Base-by-base conservation (phyloP, 1,284 basidiomycete species). In the Malassezia caprae region DNA sequence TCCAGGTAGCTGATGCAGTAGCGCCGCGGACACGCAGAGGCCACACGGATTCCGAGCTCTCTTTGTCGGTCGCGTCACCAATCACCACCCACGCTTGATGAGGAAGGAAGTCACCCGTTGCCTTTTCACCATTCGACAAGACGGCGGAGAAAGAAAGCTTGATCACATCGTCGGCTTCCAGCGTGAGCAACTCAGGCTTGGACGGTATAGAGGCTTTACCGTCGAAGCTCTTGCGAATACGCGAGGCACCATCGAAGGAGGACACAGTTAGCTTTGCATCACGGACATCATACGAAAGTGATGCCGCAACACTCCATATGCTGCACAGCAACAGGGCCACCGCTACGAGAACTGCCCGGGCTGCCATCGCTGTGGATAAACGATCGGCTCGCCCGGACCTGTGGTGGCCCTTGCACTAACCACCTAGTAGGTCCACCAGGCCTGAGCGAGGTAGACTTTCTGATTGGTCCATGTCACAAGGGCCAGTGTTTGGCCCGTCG, bases 61-160 rank as follows among this genome's bases (percentile, higher is more conserved):
- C 10, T 2, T 21, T 19, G 1, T 13, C 19, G 5, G 19, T 10
- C 5, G 21, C 32, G 27, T 51, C 46, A 11, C 31, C 17, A 3
- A 57, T 28, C 23, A 52, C 55, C 37, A 57, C 42, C 49, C 49
- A 57, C 10, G 37, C 51, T 15, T 57, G 55, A 24, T 57, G 49
- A 3, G 55, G 55, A 6, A 57, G 24, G 12, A 3, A n/a, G 8
- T 47, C 43, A 3, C 37, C 27, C 10, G 24, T 32, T 8, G 51
- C 40, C 42, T 47, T 35, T 12, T 41, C 35, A 0, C 54, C 54
- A 19, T 13, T 34, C 7, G 27, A 31, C n/a, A 35, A 21, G 5
- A 48, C n/a, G n/a, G 51, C 32, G 2, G 37, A 34, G 13, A 52
- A 48, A 4, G 44, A 13, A 15, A 57, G 34, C 27, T 41, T 39